These are phyloP conservation scores for Phialophora chinensis DNA, from an alignment of 2,329 filamentous ascomycete species.

Conservation along the genomic window DNA sequence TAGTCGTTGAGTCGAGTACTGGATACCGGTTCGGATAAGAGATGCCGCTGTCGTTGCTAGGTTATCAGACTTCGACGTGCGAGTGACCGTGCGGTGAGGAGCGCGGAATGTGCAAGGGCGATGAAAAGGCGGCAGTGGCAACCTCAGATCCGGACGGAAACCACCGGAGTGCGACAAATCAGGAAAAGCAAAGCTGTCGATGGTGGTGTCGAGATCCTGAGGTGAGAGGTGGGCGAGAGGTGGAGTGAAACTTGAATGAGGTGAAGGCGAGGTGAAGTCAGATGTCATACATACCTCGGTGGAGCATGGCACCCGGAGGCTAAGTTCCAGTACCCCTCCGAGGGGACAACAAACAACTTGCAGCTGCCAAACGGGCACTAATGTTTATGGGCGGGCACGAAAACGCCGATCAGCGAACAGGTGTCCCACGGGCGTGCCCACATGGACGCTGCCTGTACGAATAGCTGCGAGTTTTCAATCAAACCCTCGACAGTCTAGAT, in stretches of 20 bases:
- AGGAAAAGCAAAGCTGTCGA: not conserved
- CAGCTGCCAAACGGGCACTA: not conserved
- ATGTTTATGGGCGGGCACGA: not conserved
- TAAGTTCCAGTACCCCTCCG: not conserved
- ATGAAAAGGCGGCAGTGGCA: not conserved
- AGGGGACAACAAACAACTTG: not conserved
- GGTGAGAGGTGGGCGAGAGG: not conserved
- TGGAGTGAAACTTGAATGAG: slow-evolving; percentile 14
- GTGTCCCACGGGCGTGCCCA: slow-evolving; percentile 1
- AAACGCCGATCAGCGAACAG: slow-evolving; percentile 6
- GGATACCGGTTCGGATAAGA: slow-evolving; percentile 14
- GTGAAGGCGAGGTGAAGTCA: slow-evolving; percentile 8
- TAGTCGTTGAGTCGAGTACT: slow-evolving; percentile 7
- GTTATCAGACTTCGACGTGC: slow-evolving; percentile 1
- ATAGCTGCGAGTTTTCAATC: not conserved
- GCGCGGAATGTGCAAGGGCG: not conserved
- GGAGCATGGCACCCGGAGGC: not conserved
- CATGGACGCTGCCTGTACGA: not conserved
- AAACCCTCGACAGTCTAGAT: not conserved
- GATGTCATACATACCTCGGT: not conserved
- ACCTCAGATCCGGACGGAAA: not conserved
- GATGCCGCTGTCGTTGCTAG: slow-evolving; percentile 17
- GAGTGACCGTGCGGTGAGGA: slow-evolving; percentile 6
- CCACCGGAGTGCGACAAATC: not conserved
- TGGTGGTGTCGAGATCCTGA: slow-evolving; percentile 1